These are phyloP conservation scores for Naganishia liquefaciens DNA, from an alignment of 1,284 basidiomycete species.

Conservation along the genomic window DNA sequence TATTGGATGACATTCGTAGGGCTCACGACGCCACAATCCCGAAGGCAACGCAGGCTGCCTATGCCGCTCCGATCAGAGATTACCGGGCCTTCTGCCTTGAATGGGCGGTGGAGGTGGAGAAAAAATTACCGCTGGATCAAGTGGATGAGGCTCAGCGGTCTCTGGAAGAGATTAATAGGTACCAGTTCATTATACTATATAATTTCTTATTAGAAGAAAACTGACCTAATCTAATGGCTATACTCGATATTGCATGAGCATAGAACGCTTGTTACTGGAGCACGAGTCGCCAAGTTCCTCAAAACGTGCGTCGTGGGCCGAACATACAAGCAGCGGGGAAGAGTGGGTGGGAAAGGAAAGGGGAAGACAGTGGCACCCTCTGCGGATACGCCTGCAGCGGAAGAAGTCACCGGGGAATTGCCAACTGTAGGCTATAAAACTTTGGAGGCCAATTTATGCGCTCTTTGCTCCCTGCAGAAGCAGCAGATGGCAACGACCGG, in stretches of 20 bases:
- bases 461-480: conserved; percentile 16
- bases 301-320: conserved; percentile 2
- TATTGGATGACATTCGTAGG: not conserved
- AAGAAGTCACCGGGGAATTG: not conserved
- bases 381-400: not conserved
- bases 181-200: not conserved
- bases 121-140: conserved; percentile 4
- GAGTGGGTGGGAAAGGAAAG: conserved; percentile 1
- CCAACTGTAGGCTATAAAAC: conserved; percentile 6
- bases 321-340: conserved; percentile 4
- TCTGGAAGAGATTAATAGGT: conserved; percentile 10
- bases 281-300: conserved; percentile 1
- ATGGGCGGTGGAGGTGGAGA: not conserved
- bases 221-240: not conserved
- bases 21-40: not conserved
- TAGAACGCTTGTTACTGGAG: conserved; percentile 4
- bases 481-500: conserved; percentile 5
- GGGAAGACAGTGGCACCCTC: not conserved
- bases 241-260: not conserved
- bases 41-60: not conserved
- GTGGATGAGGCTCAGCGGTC: conserved; percentile 3
- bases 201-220: not conserved
- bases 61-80: not conserved
- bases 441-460: conserved; percentile 1
- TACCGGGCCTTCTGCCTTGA: not conserved